phyloP scores from a whole-genome alignment of 2,329 filamentous ascomycete genomes.

The Cercospora beticola region DNA sequence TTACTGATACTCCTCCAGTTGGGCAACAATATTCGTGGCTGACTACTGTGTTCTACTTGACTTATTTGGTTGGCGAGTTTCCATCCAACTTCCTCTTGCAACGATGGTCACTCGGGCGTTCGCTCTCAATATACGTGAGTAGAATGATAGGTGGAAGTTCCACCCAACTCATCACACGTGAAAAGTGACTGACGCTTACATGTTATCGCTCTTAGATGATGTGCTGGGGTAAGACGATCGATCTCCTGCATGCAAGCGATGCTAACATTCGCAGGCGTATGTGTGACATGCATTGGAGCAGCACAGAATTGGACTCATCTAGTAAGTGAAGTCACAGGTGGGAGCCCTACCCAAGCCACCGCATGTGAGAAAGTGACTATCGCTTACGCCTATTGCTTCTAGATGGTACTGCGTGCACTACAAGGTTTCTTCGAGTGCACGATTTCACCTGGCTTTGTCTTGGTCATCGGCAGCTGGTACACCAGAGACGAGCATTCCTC shows the following conservation, averaged over 20 bases:
- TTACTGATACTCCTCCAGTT: background rate
- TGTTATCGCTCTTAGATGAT: constrained; percentile 31
- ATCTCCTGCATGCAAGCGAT: background rate
- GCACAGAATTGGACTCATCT: constrained; percentile 39
- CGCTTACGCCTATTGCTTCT: no score
- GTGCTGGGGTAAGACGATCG: constrained; percentile 29
- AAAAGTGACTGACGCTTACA: no score
- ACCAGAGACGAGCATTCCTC: constrained; percentile 38
- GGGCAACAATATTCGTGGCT: constrained; percentile 45
- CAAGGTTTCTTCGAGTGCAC: constrained; percentile 44
- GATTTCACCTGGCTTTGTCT: constrained; percentile 40
- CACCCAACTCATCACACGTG: no score
- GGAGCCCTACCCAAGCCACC: no score
- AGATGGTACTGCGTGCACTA: constrained; percentile 38
- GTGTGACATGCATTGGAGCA: constrained; percentile 34
- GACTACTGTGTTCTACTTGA: constrained; percentile 46
- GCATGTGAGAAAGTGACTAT: no score
- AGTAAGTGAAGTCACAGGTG: no score
- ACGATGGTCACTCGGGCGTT: constrained; percentile 39
- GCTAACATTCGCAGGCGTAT: constrained; percentile 22
- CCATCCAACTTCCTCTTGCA: constrained; percentile 40
- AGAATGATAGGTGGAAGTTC: no score
- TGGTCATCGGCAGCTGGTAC: constrained; percentile 41
- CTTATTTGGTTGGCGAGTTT: constrained; percentile 42
- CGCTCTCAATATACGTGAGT: constrained; percentile 35